phyloP scores from a whole-genome alignment of 345 rosid species.

The Populus tremula region DNA sequence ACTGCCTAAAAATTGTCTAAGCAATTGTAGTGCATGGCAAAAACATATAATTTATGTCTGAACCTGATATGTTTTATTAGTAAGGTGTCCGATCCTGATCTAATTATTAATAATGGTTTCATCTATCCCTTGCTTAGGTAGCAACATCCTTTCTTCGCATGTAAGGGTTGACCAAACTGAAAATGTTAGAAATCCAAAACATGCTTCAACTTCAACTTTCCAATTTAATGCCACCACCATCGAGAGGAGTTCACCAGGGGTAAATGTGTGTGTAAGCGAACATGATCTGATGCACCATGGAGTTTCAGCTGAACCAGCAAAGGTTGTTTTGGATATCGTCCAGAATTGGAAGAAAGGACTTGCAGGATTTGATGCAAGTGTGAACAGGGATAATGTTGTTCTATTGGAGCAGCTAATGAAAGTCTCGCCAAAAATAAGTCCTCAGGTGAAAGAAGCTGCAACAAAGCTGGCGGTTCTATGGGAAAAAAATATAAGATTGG shows the following conservation, averaged over 20 bases:
- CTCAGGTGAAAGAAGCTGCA: conserved; percentile 28
- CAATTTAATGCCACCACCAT: neutral
- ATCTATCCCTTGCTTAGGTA: conserved; percentile 1
- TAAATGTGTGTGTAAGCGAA: conserved; percentile 10
- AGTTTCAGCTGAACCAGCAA: conserved; percentile 35
- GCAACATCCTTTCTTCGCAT: neutral
- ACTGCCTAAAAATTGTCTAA: neutral
- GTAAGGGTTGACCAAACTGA: conserved; percentile 5
- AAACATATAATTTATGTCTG: no score
- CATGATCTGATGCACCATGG: conserved; percentile 14
- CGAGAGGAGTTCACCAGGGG: conserved; percentile 16
- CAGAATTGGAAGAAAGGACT: conserved; percentile 6
- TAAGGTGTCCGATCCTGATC: neutral
- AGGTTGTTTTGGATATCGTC: conserved; percentile 30
- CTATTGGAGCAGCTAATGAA: conserved; percentile 34
- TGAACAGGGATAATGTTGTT: conserved; percentile 13
- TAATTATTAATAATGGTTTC: conserved; percentile 4
- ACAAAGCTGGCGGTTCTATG: conserved; percentile 30
- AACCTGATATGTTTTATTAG: neutral
- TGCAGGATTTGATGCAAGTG: conserved; percentile 19
- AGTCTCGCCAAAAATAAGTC: conserved; percentile 20
- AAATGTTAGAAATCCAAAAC: neutral
- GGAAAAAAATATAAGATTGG: conserved; percentile 29
- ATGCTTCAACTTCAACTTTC: neutral
- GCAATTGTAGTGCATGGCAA: neutral